phyloP scores from a whole-genome alignment of 345 rosid species.

The sweet orange (Citrus sinensis) region DVS_A1.0 CM039162.1:26511501-26512000 shows the following conservation, averaged over 20 bases:
- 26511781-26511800: too few species aligned
- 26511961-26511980: constrained; percentile 45
- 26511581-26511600: not conserved
- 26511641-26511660: not conserved
- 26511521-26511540: constrained; percentile 37
- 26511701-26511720: too few species aligned
- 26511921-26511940: not conserved
- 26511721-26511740: too few species aligned
- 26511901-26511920: not conserved
- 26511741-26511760: too few species aligned
- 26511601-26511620: not conserved
- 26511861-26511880: not conserved
- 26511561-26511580: not conserved
- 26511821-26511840: not conserved
- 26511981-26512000: constrained; percentile 66
- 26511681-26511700: too few species aligned
- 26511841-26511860: not conserved
- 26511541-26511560: not conserved
- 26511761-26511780: too few species aligned
- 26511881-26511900: not conserved
- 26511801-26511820: not conserved
- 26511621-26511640: not conserved
- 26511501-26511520: constrained; percentile 77
- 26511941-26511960: not conserved
- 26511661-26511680: not conserved